A percentile compares a stretch with the other conserved stretches of the same genome.
These are phyloP conservation scores for Penicillium sp. DNA, from an alignment of 2,329 filamentous ascomycete species.

Conservation along the genomic window DNA sequence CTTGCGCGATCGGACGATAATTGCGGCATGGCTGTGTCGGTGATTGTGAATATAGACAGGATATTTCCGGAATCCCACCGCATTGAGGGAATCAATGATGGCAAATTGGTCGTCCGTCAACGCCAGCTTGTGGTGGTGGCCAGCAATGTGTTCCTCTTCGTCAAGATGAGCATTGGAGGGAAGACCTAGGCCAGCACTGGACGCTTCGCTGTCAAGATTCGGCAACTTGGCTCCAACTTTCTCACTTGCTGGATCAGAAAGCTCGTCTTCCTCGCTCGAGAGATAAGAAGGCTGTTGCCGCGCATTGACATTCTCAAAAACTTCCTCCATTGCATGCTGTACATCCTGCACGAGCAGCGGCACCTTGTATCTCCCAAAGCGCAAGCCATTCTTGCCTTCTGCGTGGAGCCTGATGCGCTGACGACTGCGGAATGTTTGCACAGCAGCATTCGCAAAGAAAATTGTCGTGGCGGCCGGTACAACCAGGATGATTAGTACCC, in stretches of 20 bases:
- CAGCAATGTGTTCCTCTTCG: not conserved
- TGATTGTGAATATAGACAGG: slow-evolving; percentile 61
- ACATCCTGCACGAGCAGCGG: slow-evolving; percentile 76
- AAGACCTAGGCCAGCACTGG: not conserved
- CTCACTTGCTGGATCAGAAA: slow-evolving; percentile 13
- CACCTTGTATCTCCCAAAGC: slow-evolving; percentile 71
- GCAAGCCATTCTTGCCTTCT: slow-evolving; percentile 66
- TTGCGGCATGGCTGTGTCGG: slow-evolving; percentile 84
- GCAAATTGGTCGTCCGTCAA: slow-evolving; percentile 78
- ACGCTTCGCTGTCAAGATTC: not conserved
- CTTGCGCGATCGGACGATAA: slow-evolving; percentile 72
- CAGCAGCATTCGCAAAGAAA: slow-evolving; percentile 73
- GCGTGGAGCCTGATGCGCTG: slow-evolving; percentile 77
- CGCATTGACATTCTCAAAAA: slow-evolving; percentile 72
- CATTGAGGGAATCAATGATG: slow-evolving; percentile 78
- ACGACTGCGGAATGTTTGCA: slow-evolving; percentile 75
- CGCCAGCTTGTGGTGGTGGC: slow-evolving; percentile 68
- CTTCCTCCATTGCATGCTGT: slow-evolving; percentile 73
- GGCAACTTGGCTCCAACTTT: not conserved
- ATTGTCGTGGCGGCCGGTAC: slow-evolving; percentile 71
- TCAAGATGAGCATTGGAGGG: not conserved
- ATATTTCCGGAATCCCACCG: slow-evolving; percentile 60
- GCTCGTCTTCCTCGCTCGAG: slow-evolving; percentile 34
- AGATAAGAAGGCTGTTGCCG: slow-evolving; percentile 73
- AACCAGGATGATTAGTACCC: slow-evolving; percentile 67